phyloP scores from a whole-genome alignment of 179 eudicot species.

The Heliamphora ciliata region DNA sequence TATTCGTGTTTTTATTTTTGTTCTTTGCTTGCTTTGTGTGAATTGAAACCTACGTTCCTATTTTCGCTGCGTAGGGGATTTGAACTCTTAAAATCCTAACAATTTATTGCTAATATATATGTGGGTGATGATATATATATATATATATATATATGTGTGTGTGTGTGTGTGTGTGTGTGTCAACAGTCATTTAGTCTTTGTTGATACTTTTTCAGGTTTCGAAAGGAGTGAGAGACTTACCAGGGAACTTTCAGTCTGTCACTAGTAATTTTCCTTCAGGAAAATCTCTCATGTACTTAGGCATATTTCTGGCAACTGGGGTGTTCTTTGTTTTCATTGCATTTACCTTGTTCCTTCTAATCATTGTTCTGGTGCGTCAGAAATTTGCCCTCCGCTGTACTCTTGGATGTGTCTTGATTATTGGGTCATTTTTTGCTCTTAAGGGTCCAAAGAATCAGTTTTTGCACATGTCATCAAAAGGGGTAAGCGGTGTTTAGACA shows the following conservation, averaged over 20 bases:
- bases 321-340: constrained; percentile 90
- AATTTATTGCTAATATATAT: no score
- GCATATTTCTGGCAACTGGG: constrained; percentile 78
- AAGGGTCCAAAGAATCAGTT: constrained; percentile 88
- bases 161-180: no score
- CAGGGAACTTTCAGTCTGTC: constrained; percentile 87
- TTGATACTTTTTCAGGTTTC: constrained; percentile 48
- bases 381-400: constrained; percentile 94
- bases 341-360: constrained; percentile 91
- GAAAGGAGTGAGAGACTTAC: constrained; percentile 80
- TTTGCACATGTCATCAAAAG: constrained; percentile 78
- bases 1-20: no score
- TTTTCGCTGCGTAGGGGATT: no score
- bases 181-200: neutral
- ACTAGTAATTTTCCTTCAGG: constrained; percentile 85
- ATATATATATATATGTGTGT: no score
- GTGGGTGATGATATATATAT: no score
- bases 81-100: no score
- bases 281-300: constrained; percentile 86
- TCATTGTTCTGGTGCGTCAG: constrained; percentile 92
- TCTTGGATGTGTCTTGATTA: constrained; percentile 75
- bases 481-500: constrained; percentile 33
- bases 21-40: no score
- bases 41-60: no score
- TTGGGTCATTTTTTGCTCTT: constrained; percentile 89